Base-by-base conservation (phyloP, 805 yeast species). In the Priceomyces haplophilus region DNA sequence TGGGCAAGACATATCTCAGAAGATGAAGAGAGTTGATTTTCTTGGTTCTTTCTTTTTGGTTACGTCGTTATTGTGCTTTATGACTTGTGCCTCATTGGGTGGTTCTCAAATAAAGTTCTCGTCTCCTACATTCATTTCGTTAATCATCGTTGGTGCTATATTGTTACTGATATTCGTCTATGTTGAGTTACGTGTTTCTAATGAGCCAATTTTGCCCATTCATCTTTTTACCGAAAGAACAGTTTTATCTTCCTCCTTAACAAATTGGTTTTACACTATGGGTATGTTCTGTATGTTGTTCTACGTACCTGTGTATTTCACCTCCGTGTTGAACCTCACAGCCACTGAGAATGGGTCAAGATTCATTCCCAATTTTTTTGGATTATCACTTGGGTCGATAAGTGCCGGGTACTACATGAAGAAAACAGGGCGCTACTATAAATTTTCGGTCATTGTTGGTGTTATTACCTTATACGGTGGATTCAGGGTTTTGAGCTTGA, bases 231-330 rank as follows among this genome's bases (percentile, higher is more conserved):
- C 65, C 6, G 73, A 79, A 50, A 68, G 81, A 47, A 83, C 91
- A 0, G 75, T 86, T 15, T 58, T 82, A 25, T 73, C 83, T 7
- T 80, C 87, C 0, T 80, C 88, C 0, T 63, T 85, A 43, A 73
- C 83, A 34, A 83, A 82, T 59, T 80, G 86, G 79, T 81, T 85
- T 51, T 70, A 75, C 59, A 79, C 88, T 4, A 85, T 86, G 85
- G 73, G 80, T 1, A 74, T 76, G 13, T 85, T 76, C 57, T 67
- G 88, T 1, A 71, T 73, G 49, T 57, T 87, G 42, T 88, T 73
- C 63, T 87, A 82, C 60, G 72, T 82, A 3, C 96, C 96, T 1
- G 72, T 88, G 15, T 85, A 72, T 54, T 80, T 77, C 59, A 64
- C 76, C 12, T 64, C 85, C 0, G 85, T 80, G 2, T 56, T 73